A percentile compares a stretch with the other conserved stretches of the same genome.
Conservation (phyloP, 495 filamentous ascomycete genomes). For the Hyaloscypha hepaticicola region DNA sequence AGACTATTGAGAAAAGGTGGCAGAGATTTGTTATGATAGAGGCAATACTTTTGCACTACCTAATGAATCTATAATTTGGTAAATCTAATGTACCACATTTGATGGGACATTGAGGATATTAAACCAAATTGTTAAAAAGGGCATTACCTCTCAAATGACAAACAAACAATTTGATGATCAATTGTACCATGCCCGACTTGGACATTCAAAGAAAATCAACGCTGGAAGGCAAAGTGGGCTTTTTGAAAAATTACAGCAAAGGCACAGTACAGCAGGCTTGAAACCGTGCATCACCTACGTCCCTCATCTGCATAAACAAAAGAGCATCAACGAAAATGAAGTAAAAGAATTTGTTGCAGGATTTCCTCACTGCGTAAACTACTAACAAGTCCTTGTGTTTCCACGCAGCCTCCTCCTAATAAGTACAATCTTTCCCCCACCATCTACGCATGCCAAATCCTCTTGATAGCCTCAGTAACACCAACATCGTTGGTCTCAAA, state of each 20-base stretch:
- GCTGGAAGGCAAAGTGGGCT: no score
- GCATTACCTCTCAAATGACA: no score
- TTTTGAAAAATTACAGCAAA: neutral
- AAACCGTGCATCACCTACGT: neutral
- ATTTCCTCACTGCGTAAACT: constrained; percentile 4
- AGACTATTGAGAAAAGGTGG: no score
- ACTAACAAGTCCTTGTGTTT: neutral
- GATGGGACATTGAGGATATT: no score
- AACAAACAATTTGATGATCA: no score
- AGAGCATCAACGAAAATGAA: neutral
- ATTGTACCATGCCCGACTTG: no score
- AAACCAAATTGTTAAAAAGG: no score
- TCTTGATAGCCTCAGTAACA: constrained; percentile 81
- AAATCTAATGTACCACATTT: no score
- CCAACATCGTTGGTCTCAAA: constrained; percentile 99
- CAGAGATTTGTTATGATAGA: no score
- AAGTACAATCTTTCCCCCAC: constrained; percentile 19
- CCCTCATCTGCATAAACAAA: neutral
- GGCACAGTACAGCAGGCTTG: neutral
- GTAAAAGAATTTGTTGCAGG: constrained; percentile 7
- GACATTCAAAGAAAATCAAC: no score
- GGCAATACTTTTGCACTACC: no score
- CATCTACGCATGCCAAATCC: constrained; percentile 73
- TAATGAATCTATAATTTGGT: no score
- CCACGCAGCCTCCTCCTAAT: neutral